A percentile compares a stretch with the other conserved stretches of the same genome.
phyloP scores from a whole-genome alignment of 2,329 filamentous ascomycete species.

The Colletotrichum theobromicola region DNA sequence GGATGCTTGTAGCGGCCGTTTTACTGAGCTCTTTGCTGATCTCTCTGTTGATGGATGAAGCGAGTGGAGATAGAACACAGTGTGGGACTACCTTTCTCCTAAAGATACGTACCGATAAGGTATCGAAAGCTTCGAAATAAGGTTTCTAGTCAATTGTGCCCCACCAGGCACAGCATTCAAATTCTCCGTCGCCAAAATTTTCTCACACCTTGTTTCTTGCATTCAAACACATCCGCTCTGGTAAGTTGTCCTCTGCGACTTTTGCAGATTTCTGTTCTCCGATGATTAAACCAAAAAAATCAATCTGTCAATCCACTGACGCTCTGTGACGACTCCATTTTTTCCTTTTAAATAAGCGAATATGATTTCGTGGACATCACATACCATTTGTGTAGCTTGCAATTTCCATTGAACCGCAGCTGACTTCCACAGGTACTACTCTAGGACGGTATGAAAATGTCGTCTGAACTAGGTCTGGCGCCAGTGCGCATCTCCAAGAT shows the following conservation, averaged over 20 bases:
- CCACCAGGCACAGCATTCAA: neutral
- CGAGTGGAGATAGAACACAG: too few species aligned
- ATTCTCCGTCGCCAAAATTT: neutral
- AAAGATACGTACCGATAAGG: neutral
- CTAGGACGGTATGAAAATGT: neutral
- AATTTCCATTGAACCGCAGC: neutral
- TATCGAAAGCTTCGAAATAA: neutral
- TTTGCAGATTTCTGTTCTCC: neutral
- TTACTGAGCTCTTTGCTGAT: too few species aligned
- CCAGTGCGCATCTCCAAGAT: constrained; percentile 83
- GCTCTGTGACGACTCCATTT: constrained; percentile 41
- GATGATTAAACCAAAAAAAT: constrained; percentile 52
- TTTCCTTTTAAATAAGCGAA: constrained; percentile 43
- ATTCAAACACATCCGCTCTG: neutral
- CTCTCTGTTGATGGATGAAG: too few species aligned
- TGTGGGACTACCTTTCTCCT: neutral
- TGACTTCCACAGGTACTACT: neutral
- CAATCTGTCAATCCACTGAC: constrained; percentile 68
- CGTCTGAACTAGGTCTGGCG: constrained; percentile 27
- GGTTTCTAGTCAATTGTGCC: neutral
- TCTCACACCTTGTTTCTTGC: neutral
- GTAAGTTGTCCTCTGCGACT: constrained; percentile 18
- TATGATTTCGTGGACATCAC: neutral
- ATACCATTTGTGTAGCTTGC: neutral
- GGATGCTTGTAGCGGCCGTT: too few species aligned